Conservation (phyloP, 768 basidiomycete genomes). For the Zangia roseola region DNA sequence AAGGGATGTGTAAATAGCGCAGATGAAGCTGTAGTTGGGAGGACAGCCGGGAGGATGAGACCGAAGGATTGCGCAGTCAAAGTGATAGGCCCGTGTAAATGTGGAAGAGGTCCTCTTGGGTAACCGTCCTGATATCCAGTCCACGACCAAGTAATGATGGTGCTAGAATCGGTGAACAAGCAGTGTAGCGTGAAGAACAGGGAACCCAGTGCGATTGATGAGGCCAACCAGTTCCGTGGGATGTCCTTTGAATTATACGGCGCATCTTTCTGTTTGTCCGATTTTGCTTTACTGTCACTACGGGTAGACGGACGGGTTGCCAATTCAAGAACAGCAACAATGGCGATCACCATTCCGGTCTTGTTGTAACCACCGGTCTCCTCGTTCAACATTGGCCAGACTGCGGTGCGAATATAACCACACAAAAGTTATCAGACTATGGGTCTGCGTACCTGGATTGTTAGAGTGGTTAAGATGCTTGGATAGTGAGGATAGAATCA, state of each 20-base stretch:
- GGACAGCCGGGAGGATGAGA: slow-evolving; percentile 40
- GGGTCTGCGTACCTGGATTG: slow-evolving; percentile 56
- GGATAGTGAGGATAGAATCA: slow-evolving; percentile 62
- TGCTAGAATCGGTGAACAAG: slow-evolving; percentile 71
- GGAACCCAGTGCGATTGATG: slow-evolving; percentile 61
- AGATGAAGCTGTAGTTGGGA: slow-evolving; percentile 19
- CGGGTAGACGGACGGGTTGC: slow-evolving; percentile 38
- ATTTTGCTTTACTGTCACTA: slow-evolving; percentile 4
- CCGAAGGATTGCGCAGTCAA: slow-evolving; percentile 62
- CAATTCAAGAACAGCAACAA: slow-evolving; percentile 58
- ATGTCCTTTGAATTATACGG: slow-evolving; percentile 10
- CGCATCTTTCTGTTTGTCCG: background rate
- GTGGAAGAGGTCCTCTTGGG: slow-evolving; percentile 69
- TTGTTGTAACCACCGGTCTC: slow-evolving; percentile 70
- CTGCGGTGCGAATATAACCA: slow-evolving; percentile 32
- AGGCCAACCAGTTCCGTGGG: slow-evolving; percentile 33
- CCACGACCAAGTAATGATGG: slow-evolving; percentile 86
- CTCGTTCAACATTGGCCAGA: slow-evolving; percentile 77
- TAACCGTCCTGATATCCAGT: slow-evolving; percentile 69
- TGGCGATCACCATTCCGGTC: slow-evolving; percentile 56
- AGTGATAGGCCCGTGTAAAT: slow-evolving; percentile 68
- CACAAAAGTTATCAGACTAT: background rate
- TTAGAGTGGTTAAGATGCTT: slow-evolving; percentile 81
- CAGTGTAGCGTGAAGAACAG: slow-evolving; percentile 72
- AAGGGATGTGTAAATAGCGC: slow-evolving; percentile 43